A percentile compares a stretch with the other conserved stretches of the same genome.
Conservation (phyloP, 306 rosid species). For the Lupinus albus region DNA sequence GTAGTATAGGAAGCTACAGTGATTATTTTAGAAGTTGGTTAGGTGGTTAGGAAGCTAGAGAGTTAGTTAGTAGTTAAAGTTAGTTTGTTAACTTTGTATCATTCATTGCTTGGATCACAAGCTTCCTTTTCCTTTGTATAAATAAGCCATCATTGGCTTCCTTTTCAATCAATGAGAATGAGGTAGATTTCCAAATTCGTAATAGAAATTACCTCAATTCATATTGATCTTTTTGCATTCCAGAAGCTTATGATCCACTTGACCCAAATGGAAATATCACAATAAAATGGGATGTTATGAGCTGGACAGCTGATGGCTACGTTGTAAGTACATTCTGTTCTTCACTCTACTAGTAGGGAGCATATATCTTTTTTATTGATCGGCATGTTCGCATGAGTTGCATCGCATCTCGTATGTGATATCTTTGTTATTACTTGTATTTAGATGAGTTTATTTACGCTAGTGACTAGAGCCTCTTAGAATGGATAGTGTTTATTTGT, state of each 20-base stretch:
- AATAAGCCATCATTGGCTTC: too few relatives aligned
- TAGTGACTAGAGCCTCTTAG: constrained; percentile 18
- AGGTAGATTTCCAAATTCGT: too few relatives aligned
- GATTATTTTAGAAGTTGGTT: too few relatives aligned
- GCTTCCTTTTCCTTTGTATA: too few relatives aligned
- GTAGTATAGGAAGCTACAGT: too few relatives aligned
- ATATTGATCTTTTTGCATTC: constrained; percentile 26
- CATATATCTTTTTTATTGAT: constrained; percentile 13
- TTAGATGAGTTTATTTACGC: background rate
- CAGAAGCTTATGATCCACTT: constrained; percentile 90
- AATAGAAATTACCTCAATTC: constrained; percentile 3
- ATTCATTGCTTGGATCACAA: too few relatives aligned
- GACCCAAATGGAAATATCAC: constrained; percentile 83
- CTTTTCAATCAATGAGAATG: too few relatives aligned
- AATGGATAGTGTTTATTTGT: constrained; percentile 26
- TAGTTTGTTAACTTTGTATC: too few relatives aligned
- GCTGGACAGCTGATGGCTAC: constrained; percentile 80
- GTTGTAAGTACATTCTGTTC: constrained; percentile 54
- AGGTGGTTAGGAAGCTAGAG: too few relatives aligned
- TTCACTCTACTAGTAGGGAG: background rate
- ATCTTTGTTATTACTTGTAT: background rate
- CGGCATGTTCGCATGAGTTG: constrained; percentile 1
- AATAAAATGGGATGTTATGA: constrained; percentile 74
- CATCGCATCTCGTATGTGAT: background rate
- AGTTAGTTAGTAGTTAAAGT: too few relatives aligned